phyloP scores from a whole-genome alignment of 257 asterid genomes.

The Osmanthus fragrans region DNA sequence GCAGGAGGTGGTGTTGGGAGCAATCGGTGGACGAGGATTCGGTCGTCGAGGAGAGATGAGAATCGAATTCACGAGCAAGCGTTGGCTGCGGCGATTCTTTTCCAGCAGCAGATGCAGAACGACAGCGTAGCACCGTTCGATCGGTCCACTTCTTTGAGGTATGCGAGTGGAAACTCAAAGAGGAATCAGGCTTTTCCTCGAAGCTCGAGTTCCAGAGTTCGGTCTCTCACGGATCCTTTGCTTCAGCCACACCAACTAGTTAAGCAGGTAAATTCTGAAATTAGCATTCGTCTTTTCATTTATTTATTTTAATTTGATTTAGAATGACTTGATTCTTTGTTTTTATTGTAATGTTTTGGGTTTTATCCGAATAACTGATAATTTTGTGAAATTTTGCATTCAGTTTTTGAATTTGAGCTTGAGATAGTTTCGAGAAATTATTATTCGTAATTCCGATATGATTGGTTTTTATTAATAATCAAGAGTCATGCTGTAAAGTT shows the following conservation, averaged over 20 bases:
- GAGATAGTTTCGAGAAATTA: slow-evolving; percentile 21
- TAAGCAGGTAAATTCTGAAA: slow-evolving; percentile 51
- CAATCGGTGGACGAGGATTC: slow-evolving; percentile 65
- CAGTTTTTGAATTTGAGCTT: not conserved
- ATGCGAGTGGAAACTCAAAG: slow-evolving; percentile 53
- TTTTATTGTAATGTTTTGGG: not conserved
- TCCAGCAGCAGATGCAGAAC: slow-evolving; percentile 85
- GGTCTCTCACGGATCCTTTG: slow-evolving; percentile 91
- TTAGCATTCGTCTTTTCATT: not conserved
- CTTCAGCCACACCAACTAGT: slow-evolving; percentile 95
- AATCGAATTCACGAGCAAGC: slow-evolving; percentile 71
- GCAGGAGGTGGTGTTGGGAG: slow-evolving; percentile 53
- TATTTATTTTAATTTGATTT: not conserved
- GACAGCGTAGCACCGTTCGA: slow-evolving; percentile 64
- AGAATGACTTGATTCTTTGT: not conserved
- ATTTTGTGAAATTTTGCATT: slow-evolving; percentile 1
- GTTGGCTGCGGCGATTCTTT: slow-evolving; percentile 85
- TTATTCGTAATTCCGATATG: slow-evolving; percentile 9
- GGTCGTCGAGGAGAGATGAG: slow-evolving; percentile 77
- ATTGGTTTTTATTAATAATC: slow-evolving; percentile 10
- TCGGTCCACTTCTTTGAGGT: slow-evolving; percentile 86
- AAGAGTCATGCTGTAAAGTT: slow-evolving; percentile 22
- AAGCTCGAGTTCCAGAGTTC: slow-evolving; percentile 84
- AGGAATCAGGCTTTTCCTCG: slow-evolving; percentile 68
- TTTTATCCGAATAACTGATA: not conserved